Evolutionary conservation across 1,139 yeast genomes (phyloP), one percentile per base, ranked within the genome.

Genomic region (Blastobotrys persicus): DNA sequence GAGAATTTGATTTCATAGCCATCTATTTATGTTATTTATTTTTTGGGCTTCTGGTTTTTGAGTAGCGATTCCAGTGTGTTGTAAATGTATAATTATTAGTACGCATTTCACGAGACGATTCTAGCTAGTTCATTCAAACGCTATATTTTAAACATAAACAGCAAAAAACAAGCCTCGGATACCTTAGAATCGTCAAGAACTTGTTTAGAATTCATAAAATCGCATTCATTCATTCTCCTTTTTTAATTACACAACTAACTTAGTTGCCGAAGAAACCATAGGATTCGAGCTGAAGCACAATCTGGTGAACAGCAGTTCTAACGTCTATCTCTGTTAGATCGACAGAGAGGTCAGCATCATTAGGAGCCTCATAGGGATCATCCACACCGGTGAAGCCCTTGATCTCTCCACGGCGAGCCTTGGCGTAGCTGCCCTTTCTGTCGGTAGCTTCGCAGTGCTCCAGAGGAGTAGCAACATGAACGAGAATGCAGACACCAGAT

Each of bases 191-290:
- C 28, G 18, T 16, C 19, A 16, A n/a, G n/a, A n/a, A n/a, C n/a
- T n/a, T n/a, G n/a, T 37, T 38, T 44, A 16, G 18, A 18, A 14
- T 16, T 6, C 20, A 6, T 39, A 31, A 38, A 26, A 14, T 13
- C 31, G n/a, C n/a, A n/a, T n/a, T n/a, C n/a, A n/a, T n/a, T n/a
- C n/a, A n/a, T n/a, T 20, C 14, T 34, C 16, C 18, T 40, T 13
- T 13, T 18, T 19, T 13, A 11, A 32, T 32, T 38, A n/a, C 16
- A 17, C 6, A 12, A 33, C 19, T n/a, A n/a, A 12, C 19, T 42
- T 64, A 69, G 54, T 65, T 66, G 3, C 75, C 75, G 54, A 80
- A 86, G 72, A 85, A 88, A 31, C 95, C 95, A 71, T 88, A 88
- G 59, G 83, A 79, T 68, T 85, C 88, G 61, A 91, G 77, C 63